Percentiles rank a stretch among this genome's conserved stretches.
Conservation (phyloP, 208 protist genomes). For the Acanthamoeba healyi region DNA sequence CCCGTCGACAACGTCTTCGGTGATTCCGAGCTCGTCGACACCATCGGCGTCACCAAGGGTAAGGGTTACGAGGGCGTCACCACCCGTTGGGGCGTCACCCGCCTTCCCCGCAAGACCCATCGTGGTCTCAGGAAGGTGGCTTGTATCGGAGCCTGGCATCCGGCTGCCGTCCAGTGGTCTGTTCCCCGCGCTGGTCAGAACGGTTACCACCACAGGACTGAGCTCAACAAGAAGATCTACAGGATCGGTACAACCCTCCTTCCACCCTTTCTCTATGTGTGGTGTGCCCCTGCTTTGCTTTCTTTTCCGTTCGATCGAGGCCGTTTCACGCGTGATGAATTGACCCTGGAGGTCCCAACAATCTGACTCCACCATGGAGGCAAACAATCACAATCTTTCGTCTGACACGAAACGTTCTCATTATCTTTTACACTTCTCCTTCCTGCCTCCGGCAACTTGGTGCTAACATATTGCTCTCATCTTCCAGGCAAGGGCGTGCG, state of each 20-base stretch:
- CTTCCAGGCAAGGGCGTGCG: slow-evolving; percentile 44
- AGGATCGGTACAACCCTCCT: slow-evolving; percentile 91
- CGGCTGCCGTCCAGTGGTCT: slow-evolving; percentile 96
- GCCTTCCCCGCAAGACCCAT: slow-evolving; percentile 99
- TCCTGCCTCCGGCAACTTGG: neutral
- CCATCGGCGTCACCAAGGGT: slow-evolving; percentile 98
- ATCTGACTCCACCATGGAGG: slow-evolving; percentile 63
- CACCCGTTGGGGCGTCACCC: slow-evolving; percentile 97
- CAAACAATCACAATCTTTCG: slow-evolving; percentile 63
- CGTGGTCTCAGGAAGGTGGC: slow-evolving; percentile 99
- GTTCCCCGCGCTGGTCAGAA: slow-evolving; percentile 99
- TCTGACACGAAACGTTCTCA: neutral
- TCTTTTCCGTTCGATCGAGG: neutral
- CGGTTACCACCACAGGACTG: slow-evolving; percentile 99
- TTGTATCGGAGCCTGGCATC: slow-evolving; percentile 99
- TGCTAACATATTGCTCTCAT: neutral
- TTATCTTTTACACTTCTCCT: neutral
- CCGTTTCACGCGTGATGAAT: slow-evolving; percentile 37
- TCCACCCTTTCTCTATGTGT: neutral
- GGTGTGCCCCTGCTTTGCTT: neutral
- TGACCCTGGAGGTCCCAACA: slow-evolving; percentile 46
- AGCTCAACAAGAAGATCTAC: slow-evolving; percentile 99
- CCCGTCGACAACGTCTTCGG: slow-evolving; percentile 96
- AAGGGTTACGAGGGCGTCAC: slow-evolving; percentile 98
- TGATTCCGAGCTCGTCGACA: slow-evolving; percentile 97